Percentiles rank a stretch among this genome's conserved stretches.
Conservation (phyloP, 2,329 filamentous ascomycete genomes). For the Diaporthe helianthi region DNA sequence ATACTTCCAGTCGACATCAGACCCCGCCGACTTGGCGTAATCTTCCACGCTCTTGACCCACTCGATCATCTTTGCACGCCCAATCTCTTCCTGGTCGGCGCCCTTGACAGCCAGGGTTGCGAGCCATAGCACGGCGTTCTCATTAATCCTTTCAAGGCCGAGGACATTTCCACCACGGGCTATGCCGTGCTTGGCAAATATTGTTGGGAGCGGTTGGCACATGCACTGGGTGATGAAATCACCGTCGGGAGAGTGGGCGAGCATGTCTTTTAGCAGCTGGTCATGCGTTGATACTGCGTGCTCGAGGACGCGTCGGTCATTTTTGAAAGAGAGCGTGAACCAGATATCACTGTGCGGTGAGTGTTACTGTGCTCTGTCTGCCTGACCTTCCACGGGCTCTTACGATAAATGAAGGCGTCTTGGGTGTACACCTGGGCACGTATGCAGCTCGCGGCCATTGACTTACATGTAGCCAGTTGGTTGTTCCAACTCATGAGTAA, state of each 20-base stretch:
- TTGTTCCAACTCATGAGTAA: not conserved
- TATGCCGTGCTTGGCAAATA: slow-evolving; percentile 3
- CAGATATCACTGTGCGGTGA: not conserved
- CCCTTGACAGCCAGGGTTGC: slow-evolving; percentile 7
- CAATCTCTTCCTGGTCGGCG: not conserved
- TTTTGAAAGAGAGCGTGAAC: not conserved
- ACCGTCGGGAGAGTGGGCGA: not conserved
- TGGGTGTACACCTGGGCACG: no score
- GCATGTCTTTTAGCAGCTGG: not conserved
- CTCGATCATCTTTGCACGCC: not conserved
- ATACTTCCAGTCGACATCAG: slow-evolving; percentile 10
- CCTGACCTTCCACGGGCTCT: no score
- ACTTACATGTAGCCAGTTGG: not conserved
- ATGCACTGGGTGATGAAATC: slow-evolving; percentile 20
- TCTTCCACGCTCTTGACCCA: not conserved
- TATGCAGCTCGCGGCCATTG: not conserved
- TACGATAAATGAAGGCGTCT: no score
- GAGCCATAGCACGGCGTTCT: slow-evolving; percentile 10
- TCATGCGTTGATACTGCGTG: slow-evolving; percentile 7
- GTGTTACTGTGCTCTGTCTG: not conserved
- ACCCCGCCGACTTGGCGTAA: not conserved
- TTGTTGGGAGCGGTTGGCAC: slow-evolving; percentile 17
- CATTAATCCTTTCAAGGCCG: not conserved
- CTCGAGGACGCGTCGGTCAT: not conserved
- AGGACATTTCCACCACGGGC: slow-evolving; percentile 7